These are phyloP conservation scores for Phlyctochytrium bullatum DNA, from an alignment of 192 early-diverging fungal genomes.

Conservation along the genomic window DNA sequence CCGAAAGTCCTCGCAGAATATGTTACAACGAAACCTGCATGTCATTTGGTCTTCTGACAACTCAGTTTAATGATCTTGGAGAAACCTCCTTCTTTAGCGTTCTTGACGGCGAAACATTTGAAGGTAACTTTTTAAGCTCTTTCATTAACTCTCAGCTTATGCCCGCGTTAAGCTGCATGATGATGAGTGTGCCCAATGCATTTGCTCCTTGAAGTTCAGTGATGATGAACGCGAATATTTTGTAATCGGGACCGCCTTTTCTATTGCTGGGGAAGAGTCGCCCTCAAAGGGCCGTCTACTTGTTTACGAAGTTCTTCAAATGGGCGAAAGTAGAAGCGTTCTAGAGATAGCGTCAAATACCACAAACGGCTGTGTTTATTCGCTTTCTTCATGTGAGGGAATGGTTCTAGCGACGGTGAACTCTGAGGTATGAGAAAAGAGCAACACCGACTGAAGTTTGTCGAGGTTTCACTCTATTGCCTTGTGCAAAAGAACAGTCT, in stretches of 20 bases:
- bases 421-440: slow-evolving; percentile 10
- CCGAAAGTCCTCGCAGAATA: slow-evolving; percentile 69
- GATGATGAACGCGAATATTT: slow-evolving; percentile 44
- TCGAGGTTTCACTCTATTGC: no score
- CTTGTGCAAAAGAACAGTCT: no score
- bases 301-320: slow-evolving; percentile 48
- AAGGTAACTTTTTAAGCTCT: slow-evolving; percentile 49
- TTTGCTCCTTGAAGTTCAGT: slow-evolving; percentile 31
- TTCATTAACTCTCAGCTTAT: not conserved
- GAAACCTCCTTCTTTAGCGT: slow-evolving; percentile 56
- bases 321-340: slow-evolving; percentile 23
- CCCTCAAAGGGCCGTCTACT: slow-evolving; percentile 72
- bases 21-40: slow-evolving; percentile 51
- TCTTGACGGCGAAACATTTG: slow-evolving; percentile 71
- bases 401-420: slow-evolving; percentile 69
- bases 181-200: slow-evolving; percentile 14
- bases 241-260: slow-evolving; percentile 73
- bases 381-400: slow-evolving; percentile 55
- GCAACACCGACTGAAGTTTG: not conserved
- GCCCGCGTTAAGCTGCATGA: slow-evolving; percentile 27
- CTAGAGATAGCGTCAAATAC: slow-evolving; percentile 51
- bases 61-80: slow-evolving; percentile 34
- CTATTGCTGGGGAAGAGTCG: slow-evolving; percentile 57
- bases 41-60: slow-evolving; percentile 64
- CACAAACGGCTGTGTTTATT: slow-evolving; percentile 68